phyloP scores from a whole-genome alignment of 495 filamentous ascomycete genomes.

The Choiromyces venosus region DNA sequence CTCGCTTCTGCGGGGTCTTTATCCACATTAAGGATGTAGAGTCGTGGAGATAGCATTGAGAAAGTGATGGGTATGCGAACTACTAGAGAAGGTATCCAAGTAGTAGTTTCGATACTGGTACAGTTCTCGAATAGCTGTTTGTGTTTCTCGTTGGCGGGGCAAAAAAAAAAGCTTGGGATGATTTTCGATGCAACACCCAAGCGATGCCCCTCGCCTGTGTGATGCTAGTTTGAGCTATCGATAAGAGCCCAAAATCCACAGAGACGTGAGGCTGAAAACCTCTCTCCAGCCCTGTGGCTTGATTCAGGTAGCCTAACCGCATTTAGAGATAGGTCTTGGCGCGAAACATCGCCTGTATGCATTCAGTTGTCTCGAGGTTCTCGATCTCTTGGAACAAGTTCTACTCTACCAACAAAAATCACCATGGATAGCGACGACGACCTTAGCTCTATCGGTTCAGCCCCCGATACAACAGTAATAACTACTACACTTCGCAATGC shows the following conservation, averaged over 20 bases:
- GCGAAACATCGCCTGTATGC: neutral
- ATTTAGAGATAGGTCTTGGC: neutral
- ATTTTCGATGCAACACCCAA: neutral
- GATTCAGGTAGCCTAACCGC: neutral
- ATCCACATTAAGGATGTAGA: constrained; percentile 60
- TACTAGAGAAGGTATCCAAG: neutral
- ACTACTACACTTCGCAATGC: constrained; percentile 51
- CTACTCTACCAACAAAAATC: constrained; percentile 1
- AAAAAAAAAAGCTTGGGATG: neutral
- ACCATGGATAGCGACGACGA: constrained; percentile 21
- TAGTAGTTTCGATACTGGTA: neutral
- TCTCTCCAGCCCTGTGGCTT: neutral
- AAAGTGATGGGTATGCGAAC: neutral
- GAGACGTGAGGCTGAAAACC: neutral
- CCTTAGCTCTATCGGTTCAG: neutral
- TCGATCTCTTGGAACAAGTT: neutral
- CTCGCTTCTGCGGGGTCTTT: constrained; percentile 58
- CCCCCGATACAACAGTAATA: constrained; percentile 6
- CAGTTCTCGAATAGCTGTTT: neutral
- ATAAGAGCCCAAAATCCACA: neutral
- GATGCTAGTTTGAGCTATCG: neutral
- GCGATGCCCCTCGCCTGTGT: neutral
- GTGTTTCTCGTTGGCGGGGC: neutral
- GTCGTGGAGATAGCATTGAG: constrained; percentile 26
- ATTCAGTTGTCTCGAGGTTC: neutral